Evolutionary conservation across 2,329 filamentous ascomycete genomes (phyloP).

Genomic region (Cladophialophora chaetospira): DNA sequence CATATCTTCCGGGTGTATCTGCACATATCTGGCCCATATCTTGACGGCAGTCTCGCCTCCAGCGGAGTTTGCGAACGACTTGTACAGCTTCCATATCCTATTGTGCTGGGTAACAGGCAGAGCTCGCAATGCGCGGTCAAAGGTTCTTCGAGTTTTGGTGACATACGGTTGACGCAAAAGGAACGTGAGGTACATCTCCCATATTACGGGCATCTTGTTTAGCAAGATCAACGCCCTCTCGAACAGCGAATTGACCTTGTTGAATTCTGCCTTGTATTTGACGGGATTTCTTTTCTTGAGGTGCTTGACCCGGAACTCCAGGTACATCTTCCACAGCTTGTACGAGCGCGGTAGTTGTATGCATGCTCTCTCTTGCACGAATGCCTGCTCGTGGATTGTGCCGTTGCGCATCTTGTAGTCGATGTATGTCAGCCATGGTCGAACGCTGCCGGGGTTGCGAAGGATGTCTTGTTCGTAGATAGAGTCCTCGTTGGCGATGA

Average conservation of each 20-base stretch:
- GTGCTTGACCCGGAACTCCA: conserved; percentile 80
- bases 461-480: conserved; percentile 96
- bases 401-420: conserved; percentile 89
- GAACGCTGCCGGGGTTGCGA: conserved; percentile 79
- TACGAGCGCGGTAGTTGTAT: conserved; percentile 88
- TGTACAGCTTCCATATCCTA: conserved; percentile 89
- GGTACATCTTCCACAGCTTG: conserved; percentile 98
- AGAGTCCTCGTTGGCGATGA: conserved; percentile 74
- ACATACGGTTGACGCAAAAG: conserved; percentile 89
- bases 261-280: conserved; percentile 75
- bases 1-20: conserved; percentile 90
- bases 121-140: conserved; percentile 88
- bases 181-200: conserved; percentile 96
- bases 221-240: conserved; percentile 88
- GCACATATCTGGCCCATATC: conserved; percentile 95
- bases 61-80: conserved; percentile 86
- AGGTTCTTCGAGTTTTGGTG: conserved; percentile 80
- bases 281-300: conserved; percentile 80
- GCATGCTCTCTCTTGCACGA: conserved; percentile 88
- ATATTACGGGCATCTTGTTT: conserved; percentile 98
- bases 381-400: conserved; percentile 79
- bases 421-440: conserved; percentile 94
- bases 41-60: conserved; percentile 87
- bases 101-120: conserved; percentile 94
- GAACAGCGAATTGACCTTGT: conserved; percentile 93